Conservation (phyloP, 306 rosid genomes). For the Castanea mollissima region DNA sequence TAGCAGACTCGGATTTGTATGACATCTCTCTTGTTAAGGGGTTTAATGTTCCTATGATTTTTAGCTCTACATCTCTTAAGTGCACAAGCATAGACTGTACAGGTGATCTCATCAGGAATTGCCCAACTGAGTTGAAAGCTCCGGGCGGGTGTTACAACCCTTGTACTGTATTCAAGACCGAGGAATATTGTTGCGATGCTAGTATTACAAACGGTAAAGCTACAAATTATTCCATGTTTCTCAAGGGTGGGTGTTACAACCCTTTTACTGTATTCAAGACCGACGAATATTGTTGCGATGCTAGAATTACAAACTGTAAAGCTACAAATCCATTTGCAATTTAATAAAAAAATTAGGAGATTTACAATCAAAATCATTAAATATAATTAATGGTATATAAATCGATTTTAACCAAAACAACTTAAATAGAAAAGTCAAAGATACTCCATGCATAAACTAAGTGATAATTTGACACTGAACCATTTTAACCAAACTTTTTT, state of each 20-base stretch:
- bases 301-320: too few species aligned
- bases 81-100: neutral
- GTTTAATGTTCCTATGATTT: neutral
- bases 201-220: conserved; percentile 18
- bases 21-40: conserved; percentile 29
- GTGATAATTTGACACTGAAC: too few species aligned
- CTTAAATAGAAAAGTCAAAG: too few species aligned
- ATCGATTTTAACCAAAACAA: too few species aligned
- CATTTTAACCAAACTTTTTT: too few species aligned
- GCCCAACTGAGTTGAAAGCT: conserved; percentile 41
- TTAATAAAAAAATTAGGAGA: too few species aligned
- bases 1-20: conserved; percentile 39
- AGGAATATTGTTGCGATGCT: conserved; percentile 40
- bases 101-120: conserved; percentile 42
- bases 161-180: conserved; percentile 36
- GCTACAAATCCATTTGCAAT: too few species aligned
- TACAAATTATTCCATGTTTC: conserved; percentile 16
- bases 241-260: conserved; percentile 33
- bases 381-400: too few species aligned
- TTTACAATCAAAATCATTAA: too few species aligned
- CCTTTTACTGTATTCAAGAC: too few species aligned
- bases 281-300: too few species aligned
- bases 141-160: conserved; percentile 52
- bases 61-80: neutral
- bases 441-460: too few species aligned